Conservation (phyloP, 116 monocot species). For the Papilionanthe hybrid region DNA sequence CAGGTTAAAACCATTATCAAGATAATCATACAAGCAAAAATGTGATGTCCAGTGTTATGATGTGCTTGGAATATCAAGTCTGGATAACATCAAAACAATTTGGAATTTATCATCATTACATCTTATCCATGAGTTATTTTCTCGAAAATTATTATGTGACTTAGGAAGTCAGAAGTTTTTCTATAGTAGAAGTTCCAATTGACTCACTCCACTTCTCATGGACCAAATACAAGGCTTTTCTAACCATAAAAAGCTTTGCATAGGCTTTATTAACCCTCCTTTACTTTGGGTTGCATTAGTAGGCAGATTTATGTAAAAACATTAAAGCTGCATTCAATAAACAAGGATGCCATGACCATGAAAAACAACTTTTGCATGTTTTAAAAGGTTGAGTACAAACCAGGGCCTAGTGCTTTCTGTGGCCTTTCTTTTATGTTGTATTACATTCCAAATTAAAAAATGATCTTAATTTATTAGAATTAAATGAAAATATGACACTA, state of each 20-base stretch:
- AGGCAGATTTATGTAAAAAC: no score
- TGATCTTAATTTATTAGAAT: no score
- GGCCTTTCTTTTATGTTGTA: background rate
- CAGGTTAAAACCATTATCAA: background rate
- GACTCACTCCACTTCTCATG: background rate
- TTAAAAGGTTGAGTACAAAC: background rate
- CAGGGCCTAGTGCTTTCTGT: background rate
- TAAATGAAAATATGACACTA: no score
- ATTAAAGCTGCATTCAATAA: no score
- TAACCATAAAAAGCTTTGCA: background rate
- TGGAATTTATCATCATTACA: background rate
- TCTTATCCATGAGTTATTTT: background rate
- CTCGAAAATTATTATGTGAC: background rate
- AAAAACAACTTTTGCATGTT: no score
- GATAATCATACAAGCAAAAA: background rate
- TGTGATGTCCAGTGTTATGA: background rate
- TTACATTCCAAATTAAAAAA: background rate
- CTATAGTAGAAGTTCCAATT: background rate
- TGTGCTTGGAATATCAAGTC: constrained; percentile 2
- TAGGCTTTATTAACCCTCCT: background rate
- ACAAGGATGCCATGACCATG: no score
- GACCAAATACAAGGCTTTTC: background rate
- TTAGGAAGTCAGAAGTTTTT: background rate
- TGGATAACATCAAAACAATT: background rate
- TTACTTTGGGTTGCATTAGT: background rate